phyloP scores from a whole-genome alignment of 169 alveolate genomes.

The Plasmodium malariae region DNA sequence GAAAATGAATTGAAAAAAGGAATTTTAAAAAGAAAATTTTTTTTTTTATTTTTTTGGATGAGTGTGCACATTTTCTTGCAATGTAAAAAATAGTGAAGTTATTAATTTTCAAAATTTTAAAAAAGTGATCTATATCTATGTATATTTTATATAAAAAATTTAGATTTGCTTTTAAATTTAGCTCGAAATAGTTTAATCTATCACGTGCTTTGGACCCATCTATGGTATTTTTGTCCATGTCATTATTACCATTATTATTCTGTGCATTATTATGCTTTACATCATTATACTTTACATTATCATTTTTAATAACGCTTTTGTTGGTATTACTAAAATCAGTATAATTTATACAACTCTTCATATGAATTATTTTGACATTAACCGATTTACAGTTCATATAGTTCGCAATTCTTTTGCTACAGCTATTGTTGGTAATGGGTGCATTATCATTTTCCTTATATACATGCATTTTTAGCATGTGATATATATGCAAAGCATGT shows the following conservation, averaged over 20 bases:
- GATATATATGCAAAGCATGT: conserved; percentile 32
- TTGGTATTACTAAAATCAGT: background rate
- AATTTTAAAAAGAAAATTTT: conserved; percentile 36
- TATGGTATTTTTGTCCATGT: background rate
- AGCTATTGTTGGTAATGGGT: background rate
- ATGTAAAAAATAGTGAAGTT: conserved; percentile 7
- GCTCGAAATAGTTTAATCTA: background rate
- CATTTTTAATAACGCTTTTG: background rate
- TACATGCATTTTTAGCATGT: background rate
- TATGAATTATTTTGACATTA: background rate
- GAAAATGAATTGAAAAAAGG: conserved; percentile 54
- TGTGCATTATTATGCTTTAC: background rate
- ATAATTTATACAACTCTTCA: background rate
- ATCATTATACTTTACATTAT: background rate
- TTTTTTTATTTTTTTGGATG: conserved; percentile 33
- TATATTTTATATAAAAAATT: conserved; percentile 37
- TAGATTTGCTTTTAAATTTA: conserved; percentile 11
- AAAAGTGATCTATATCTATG: conserved; percentile 34
- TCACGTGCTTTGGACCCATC: background rate
- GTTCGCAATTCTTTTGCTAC: background rate
- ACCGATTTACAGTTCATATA: background rate
- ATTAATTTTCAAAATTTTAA: conserved; percentile 25
- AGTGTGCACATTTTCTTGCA: background rate
- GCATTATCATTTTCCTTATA: background rate
- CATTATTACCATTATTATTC: background rate